Conservation (phyloP, 805 yeast genomes). For the Barnettozyma botsteinii region DNA sequence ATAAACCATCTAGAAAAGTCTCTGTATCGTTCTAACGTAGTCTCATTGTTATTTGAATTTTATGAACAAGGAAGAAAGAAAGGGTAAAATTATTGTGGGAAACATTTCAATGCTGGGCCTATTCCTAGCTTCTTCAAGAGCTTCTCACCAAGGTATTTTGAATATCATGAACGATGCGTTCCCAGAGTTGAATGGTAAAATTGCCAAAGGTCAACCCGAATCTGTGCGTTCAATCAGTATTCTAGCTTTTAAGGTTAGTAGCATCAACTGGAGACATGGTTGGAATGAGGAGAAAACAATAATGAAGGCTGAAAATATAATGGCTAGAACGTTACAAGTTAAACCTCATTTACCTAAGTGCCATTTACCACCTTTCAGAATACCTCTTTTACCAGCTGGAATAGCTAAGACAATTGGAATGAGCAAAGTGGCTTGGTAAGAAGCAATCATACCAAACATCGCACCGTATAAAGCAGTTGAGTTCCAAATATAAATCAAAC, state of each 20-base stretch:
- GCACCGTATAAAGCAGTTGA: not conserved
- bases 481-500: not conserved
- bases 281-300: too few relatives aligned
- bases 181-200: conserved; percentile 36
- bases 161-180: conserved; percentile 28
- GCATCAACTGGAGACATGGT: too few relatives aligned
- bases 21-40: too few relatives aligned
- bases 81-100: too few relatives aligned
- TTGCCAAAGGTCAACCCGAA: conserved; percentile 34
- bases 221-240: too few relatives aligned
- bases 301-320: too few relatives aligned
- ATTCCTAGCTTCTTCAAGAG: conserved; percentile 20
- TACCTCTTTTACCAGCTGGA: not conserved
- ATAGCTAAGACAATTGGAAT: not conserved
- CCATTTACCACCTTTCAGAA: not conserved
- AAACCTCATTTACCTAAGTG: not conserved
- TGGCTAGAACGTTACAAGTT: too few relatives aligned
- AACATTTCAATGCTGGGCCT: too few relatives aligned
- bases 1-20: too few relatives aligned
- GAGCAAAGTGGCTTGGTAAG: not conserved
- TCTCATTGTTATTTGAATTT: too few relatives aligned
- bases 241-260: too few relatives aligned
- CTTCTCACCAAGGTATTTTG: conserved; percentile 22
- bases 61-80: too few relatives aligned
- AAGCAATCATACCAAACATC: not conserved